These are phyloP conservation scores for Aspergillus sp. DNA, from an alignment of 2,329 filamentous ascomycete genomes.

Conservation along the genomic window DNA sequence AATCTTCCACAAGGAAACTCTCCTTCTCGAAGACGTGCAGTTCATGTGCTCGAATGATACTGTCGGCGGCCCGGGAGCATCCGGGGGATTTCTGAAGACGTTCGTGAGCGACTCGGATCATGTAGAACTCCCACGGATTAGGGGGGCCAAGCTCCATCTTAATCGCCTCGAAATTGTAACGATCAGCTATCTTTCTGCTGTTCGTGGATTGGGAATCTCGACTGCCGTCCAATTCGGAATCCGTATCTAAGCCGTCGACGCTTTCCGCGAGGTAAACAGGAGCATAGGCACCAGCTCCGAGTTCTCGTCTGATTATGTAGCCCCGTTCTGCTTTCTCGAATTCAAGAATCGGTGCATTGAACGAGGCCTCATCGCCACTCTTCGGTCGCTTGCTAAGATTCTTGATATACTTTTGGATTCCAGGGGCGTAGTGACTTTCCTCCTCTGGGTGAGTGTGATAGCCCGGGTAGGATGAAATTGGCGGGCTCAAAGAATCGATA, in stretches of 20 bases:
- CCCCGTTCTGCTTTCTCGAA: slow-evolving; percentile 59
- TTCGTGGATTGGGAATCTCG: slow-evolving; percentile 51
- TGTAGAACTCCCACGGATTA: slow-evolving; percentile 91
- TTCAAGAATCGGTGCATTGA: slow-evolving; percentile 57
- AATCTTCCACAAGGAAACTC: slow-evolving; percentile 81
- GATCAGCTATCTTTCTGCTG: slow-evolving; percentile 23
- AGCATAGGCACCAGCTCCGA: slow-evolving; percentile 89
- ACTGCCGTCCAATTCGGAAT: slow-evolving; percentile 31
- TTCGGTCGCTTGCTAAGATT: slow-evolving; percentile 48
- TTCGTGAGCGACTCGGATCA: slow-evolving; percentile 74
- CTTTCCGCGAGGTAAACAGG: slow-evolving; percentile 87
- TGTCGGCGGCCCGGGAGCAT: slow-evolving; percentile 62
- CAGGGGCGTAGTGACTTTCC: slow-evolving; percentile 59
- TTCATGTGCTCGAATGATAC: slow-evolving; percentile 76
- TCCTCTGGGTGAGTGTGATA: slow-evolving; percentile 67
- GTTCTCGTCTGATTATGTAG: slow-evolving; percentile 75
- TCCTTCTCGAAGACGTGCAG: slow-evolving; percentile 89
- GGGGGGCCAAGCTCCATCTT: slow-evolving; percentile 86
- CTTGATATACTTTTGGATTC: slow-evolving; percentile 78
- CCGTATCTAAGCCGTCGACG: slow-evolving; percentile 48
- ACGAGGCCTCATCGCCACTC: slow-evolving; percentile 52
- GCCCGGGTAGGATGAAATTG: slow-evolving; percentile 66
- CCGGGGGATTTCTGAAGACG: slow-evolving; percentile 59
- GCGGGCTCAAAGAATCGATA: slow-evolving; percentile 64
- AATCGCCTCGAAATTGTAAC: slow-evolving; percentile 69